phyloP scores from a whole-genome alignment of 2,329 filamentous ascomycete species.

The Penicillium sp. region DNA sequence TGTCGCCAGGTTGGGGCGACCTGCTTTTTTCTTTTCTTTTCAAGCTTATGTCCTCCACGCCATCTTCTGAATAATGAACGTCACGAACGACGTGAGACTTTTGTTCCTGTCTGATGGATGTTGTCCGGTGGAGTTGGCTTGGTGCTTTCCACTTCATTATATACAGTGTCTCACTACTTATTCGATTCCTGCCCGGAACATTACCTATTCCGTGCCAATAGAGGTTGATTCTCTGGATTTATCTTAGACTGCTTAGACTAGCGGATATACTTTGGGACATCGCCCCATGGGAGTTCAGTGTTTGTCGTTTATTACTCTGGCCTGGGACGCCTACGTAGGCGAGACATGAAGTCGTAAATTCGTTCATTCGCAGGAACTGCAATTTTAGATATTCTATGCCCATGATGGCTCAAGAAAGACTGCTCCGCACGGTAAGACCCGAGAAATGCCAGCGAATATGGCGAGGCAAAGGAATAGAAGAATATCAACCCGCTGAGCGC shows the following conservation, averaged over 20 bases:
- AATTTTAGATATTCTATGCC: slow-evolving; percentile 4
- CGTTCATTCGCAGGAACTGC: slow-evolving; percentile 9
- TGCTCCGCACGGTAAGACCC: background rate
- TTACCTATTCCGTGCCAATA: slow-evolving; percentile 1
- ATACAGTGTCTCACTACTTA: slow-evolving; percentile 17
- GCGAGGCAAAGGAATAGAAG: background rate
- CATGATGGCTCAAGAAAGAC: background rate
- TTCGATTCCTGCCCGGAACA: slow-evolving; percentile 7
- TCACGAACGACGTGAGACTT: slow-evolving; percentile 18
- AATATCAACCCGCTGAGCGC: slow-evolving; percentile 15
- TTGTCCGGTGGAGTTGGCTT: slow-evolving; percentile 9
- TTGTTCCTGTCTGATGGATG: slow-evolving; percentile 10
- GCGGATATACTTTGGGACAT: background rate
- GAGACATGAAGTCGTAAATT: slow-evolving; percentile 2
- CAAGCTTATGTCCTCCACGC: slow-evolving; percentile 22
- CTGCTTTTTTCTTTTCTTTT: background rate
- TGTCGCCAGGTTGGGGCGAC: slow-evolving; percentile 9
- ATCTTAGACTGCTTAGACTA: background rate
- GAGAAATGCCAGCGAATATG: background rate
- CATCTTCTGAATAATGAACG: slow-evolving; percentile 23
- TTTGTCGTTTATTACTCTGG: background rate
- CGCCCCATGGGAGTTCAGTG: too few species aligned
- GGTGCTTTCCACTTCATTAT: slow-evolving; percentile 15
- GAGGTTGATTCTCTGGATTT: slow-evolving; percentile 2
- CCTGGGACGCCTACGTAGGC: background rate